Evolutionary conservation across 129 eudicot species (phyloP), one percentile per base, ranked within the genome.

Genomic region (Flaveria linearis): DNA sequence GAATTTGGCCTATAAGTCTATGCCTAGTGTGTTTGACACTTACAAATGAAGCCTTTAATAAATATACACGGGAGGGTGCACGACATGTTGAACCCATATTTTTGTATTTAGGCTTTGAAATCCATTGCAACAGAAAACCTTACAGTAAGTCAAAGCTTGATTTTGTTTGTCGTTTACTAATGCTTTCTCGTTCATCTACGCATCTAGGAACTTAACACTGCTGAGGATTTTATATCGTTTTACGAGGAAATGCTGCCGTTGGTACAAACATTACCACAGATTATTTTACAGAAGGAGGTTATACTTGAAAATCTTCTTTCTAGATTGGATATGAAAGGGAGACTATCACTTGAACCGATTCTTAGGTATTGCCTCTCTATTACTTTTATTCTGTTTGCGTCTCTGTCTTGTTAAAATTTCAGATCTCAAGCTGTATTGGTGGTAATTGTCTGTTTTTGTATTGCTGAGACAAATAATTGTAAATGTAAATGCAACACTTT

Each of bases 151-250:
- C 16, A 26, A 49, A 49, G 0, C 9, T 20, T 12, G 22, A 20
- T 66, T 42, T 36, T 13, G 14, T 39, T 55, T 72, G 18, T 20
- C 8, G 10, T 53, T 11, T 53, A 17, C 26, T 71, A 61, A 42
- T 23, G 46, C 20, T 43, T 53, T 77, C 52, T 17, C 17, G 36
- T 71, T 55, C 33, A 55, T 69, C 62, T 63, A 52, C 14, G 18
- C 14, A 41, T 84, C 49, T 86, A 93, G 98, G 98, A 90, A 80
- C 73, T 90, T 23, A 91, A 90, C 76, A 93, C 97, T 3, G 93
- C 98, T 8, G 96, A 87, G 87, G 98, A 88, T 82, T 93, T 93
- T 80, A 93, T 93, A 67, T 85, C 97, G n/a, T 84, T 90, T 75
- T 93, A 93, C 41, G 92, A 93, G 78, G 97, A 93, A 82, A 82